phyloP scores from a whole-genome alignment of 2,329 filamentous ascomycete genomes.

The Colletotrichum acutatum region DNA sequence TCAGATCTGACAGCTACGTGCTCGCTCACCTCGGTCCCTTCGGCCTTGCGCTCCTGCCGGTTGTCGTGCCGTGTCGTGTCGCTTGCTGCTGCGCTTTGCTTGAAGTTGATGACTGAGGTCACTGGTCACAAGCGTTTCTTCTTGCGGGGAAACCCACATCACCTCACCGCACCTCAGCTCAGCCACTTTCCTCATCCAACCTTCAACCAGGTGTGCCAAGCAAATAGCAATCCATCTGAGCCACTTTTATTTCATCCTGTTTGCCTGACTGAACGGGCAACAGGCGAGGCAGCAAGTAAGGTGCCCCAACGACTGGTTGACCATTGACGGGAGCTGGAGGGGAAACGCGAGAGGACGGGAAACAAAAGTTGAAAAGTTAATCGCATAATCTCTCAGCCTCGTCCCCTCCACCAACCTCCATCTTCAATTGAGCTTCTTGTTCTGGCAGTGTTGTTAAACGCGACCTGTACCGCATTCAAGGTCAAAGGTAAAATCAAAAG shows the following conservation, averaged over 20 bases:
- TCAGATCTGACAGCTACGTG: not conserved
- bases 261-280: slow-evolving; percentile 5
- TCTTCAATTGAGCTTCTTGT: not conserved
- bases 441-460: not conserved
- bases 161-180: not conserved
- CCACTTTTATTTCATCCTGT: slow-evolving; percentile 26
- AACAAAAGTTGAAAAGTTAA: not conserved
- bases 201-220: not conserved
- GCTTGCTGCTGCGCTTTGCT: not conserved
- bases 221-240: slow-evolving; percentile 18
- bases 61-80: not conserved
- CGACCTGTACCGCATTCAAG: not conserved
- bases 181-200: slow-evolving; percentile 27
- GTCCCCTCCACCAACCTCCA: not conserved
- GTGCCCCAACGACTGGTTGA: not conserved
- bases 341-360: not conserved
- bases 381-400: not conserved
- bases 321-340: not conserved
- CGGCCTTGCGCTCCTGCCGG: not conserved
- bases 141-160: slow-evolving; percentile 27
- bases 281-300: slow-evolving; percentile 1
- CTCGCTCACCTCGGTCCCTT: not conserved
- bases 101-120: slow-evolving; percentile 22
- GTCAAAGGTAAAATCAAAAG: not conserved
- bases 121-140: slow-evolving; percentile 16